A percentile compares a stretch with the other conserved stretches of the same genome.
Evolutionary conservation across 805 yeast genomes (phyloP).

Genomic region (Saccharomycopsis fermentans): DNA sequence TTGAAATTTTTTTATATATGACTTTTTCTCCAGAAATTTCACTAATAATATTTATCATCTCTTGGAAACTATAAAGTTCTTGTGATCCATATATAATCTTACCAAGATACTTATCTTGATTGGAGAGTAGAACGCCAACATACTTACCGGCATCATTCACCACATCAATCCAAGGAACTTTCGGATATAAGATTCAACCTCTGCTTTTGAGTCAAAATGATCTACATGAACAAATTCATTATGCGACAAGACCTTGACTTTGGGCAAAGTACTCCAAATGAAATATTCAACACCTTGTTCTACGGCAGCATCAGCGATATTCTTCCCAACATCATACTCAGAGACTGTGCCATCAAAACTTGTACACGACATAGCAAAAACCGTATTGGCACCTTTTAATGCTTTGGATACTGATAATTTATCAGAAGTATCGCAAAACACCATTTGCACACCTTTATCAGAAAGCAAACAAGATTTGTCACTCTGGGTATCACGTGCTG

Average conservation of each 20-base stretch:
- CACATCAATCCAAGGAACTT: slow-evolving; percentile 3
- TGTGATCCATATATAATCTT: neutral
- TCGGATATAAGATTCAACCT: slow-evolving; percentile 2
- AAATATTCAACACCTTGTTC: slow-evolving; percentile 1
- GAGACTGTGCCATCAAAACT: neutral
- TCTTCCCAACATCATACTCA: neutral
- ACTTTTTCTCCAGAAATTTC: neutral
- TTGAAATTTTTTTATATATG: neutral
- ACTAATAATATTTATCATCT: neutral
- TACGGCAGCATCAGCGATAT: slow-evolving; percentile 4
- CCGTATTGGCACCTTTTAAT: slow-evolving; percentile 1
- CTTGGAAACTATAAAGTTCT: neutral
- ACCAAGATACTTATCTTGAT: neutral
- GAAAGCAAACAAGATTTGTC: neutral
- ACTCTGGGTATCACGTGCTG: neutral
- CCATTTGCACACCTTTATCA: neutral
- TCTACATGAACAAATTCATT: neutral
- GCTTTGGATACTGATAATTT: neutral
- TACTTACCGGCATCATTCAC: slow-evolving; percentile 1
- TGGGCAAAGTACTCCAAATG: slow-evolving; percentile 2
- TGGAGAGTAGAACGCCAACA: neutral
- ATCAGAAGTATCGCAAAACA: neutral
- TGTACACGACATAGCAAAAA: neutral
- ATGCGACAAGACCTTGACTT: neutral
- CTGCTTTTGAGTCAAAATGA: slow-evolving; percentile 1